Evolutionary conservation across 2,329 filamentous ascomycete species (phyloP).

Genomic region (Aspergillus sp.): DNA sequence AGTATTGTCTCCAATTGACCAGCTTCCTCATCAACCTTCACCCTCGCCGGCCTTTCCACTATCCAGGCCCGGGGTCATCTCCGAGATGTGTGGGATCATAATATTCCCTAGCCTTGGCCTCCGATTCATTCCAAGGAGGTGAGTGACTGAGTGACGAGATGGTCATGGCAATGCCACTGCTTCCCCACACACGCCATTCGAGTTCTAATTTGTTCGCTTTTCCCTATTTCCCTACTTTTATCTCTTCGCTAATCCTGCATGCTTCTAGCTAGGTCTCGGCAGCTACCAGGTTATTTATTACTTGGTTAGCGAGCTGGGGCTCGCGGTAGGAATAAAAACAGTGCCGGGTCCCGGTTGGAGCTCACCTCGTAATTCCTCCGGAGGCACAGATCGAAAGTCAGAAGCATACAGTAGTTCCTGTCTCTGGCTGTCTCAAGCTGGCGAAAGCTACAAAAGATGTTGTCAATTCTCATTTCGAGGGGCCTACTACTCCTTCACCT

Average conservation of each 20-base stretch:
- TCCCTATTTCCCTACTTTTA: background rate
- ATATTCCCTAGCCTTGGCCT: conserved; percentile 4
- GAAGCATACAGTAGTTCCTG: background rate
- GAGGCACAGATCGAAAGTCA: no score
- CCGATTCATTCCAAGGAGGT: background rate
- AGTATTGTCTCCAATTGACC: conserved; percentile 2
- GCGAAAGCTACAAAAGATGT: conserved; percentile 2
- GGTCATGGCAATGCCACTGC: background rate
- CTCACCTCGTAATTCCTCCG: background rate
- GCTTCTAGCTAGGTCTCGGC: background rate
- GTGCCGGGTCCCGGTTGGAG: background rate
- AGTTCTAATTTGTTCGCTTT: background rate
- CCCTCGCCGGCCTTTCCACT: background rate
- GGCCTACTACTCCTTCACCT: conserved; percentile 29
- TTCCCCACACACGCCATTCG: background rate
- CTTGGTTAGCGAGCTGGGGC: background rate
- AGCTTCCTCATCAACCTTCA: background rate
- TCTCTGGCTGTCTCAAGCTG: background rate
- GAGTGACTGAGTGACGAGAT: background rate
- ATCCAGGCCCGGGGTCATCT: conserved; percentile 11
- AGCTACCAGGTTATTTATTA: background rate
- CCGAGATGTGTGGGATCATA: conserved; percentile 7
- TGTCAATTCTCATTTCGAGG: conserved; percentile 19
- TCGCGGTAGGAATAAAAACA: background rate
- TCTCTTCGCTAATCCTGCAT: background rate